Conservation (phyloP, 139 green algal species). For the Tetraselmis chui region DNA sequence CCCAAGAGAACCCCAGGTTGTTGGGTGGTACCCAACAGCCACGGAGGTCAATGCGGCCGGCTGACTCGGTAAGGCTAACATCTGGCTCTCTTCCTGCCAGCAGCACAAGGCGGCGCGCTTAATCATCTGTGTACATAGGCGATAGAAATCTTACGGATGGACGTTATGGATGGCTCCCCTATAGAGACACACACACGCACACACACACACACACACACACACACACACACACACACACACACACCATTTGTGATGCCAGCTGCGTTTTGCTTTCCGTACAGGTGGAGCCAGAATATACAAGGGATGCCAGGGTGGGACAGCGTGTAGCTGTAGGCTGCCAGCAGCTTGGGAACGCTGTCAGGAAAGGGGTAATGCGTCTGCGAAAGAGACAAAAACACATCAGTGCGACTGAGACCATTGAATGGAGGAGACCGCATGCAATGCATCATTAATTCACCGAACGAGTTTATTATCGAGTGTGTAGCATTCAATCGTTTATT, state of each 20-base stretch:
- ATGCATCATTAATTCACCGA: no score
- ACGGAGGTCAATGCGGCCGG: slow-evolving; percentile 3
- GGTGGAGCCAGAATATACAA: not conserved
- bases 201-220: no score
- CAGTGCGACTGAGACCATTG: no score
- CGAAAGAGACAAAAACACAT: not conserved
- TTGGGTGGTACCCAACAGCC: slow-evolving; percentile 11
- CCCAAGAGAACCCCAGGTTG: slow-evolving; percentile 13
- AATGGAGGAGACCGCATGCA: no score
- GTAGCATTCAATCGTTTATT: no score
- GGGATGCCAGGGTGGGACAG: slow-evolving; percentile 20
- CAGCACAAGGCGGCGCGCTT: not conserved
- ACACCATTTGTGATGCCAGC: slow-evolving; percentile 8
- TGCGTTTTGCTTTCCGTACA: slow-evolving; percentile 9
- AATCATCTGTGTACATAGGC: no score
- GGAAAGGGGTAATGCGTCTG: slow-evolving; percentile 21
- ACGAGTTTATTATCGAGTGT: no score
- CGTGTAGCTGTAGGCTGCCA: slow-evolving; percentile 17
- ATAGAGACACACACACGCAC: no score
- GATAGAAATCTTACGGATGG: no score
- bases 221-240: no score
- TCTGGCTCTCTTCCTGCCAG: slow-evolving; percentile 5
- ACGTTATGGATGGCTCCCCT: no score
- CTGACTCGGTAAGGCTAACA: slow-evolving; percentile 6
- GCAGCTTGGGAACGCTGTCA: slow-evolving; percentile 5